A percentile compares a stretch with the other conserved stretches of the same genome.
Evolutionary conservation across 495 filamentous ascomycete genomes (phyloP).

Genomic region (Glutinoglossum americanum): DNA sequence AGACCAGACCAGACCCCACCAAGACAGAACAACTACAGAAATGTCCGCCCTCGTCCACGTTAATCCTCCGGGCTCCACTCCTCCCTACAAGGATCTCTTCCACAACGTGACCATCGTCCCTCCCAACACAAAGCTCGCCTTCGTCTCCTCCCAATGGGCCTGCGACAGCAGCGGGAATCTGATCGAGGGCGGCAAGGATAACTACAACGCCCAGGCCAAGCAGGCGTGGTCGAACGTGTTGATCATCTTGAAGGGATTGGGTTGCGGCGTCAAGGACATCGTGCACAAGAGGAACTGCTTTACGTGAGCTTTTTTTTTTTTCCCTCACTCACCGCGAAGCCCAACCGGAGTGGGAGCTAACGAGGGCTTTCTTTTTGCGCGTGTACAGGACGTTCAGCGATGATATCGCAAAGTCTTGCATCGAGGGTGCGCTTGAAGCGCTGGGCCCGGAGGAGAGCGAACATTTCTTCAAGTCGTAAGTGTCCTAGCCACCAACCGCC

Average conservation of each 20-base stretch:
- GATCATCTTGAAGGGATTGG: neutral
- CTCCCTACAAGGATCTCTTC: neutral
- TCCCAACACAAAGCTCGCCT: neutral
- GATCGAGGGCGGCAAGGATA: neutral
- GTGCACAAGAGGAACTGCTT: neutral
- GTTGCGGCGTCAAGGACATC: neutral
- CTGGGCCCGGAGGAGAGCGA: too few species aligned
- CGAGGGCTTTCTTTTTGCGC: too few species aligned
- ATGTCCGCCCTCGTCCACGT: neutral
- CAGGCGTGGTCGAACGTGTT: neutral
- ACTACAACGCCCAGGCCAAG: neutral
- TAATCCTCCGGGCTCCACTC: neutral
- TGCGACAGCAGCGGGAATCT: neutral
- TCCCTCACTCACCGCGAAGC: too few species aligned
- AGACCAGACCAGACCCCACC: too few species aligned
- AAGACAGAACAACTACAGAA: neutral
- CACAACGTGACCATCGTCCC: neutral
- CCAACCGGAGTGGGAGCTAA: too few species aligned
- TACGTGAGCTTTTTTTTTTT: too few species aligned
- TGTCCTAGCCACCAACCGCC: constrained; percentile 9
- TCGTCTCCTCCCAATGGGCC: neutral
- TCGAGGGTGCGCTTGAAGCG: too few species aligned
- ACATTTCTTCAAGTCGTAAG: too few species aligned
- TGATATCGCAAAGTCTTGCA: neutral
- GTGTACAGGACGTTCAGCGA: neutral